Evolutionary conservation across 1,284 basidiomycete species (phyloP).

Genomic region (Fomitopsis palustris): DNA sequence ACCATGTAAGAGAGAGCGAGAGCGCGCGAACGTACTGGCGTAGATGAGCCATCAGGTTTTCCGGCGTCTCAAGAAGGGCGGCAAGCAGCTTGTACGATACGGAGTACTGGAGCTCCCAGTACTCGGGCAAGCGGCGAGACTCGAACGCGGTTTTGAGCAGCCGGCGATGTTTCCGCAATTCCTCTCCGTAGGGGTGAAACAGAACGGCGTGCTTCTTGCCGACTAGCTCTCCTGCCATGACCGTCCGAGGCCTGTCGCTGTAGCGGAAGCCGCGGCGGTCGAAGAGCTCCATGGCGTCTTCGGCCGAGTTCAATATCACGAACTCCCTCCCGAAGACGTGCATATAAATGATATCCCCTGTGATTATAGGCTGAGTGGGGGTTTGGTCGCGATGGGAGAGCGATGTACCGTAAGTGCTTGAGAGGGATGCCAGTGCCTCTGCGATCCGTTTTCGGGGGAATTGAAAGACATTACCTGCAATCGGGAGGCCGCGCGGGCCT

Average conservation of each 20-base stretch:
- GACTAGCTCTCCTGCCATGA: slow-evolving; percentile 4
- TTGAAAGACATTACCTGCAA: slow-evolving; percentile 21
- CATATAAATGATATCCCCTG: slow-evolving; percentile 30
- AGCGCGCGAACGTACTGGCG: neutral
- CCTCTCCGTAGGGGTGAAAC: slow-evolving; percentile 1
- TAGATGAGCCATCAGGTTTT: slow-evolving; percentile 2
- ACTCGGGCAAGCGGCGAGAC: neutral
- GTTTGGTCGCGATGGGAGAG: neutral
- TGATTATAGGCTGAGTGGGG: neutral
- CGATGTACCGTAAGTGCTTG: slow-evolving; percentile 17
- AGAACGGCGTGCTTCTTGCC: neutral
- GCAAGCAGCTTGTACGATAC: neutral
- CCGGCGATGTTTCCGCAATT: neutral
- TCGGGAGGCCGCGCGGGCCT: slow-evolving; percentile 12
- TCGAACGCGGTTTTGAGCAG: neutral
- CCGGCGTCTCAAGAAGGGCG: neutral
- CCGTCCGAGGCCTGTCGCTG: slow-evolving; percentile 18
- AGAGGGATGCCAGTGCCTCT: slow-evolving; percentile 16
- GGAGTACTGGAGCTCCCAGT: slow-evolving; percentile 1
- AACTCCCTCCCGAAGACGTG: slow-evolving; percentile 25
- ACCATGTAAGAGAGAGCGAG: neutral
- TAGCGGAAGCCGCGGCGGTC: slow-evolving; percentile 30
- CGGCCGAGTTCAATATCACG: slow-evolving; percentile 29
- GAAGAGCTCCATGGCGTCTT: slow-evolving; percentile 30
- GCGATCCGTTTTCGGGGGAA: slow-evolving; percentile 15